These are phyloP conservation scores for Corrigiola litoralis DNA, from an alignment of 179 eudicot genomes.

Conservation along the genomic window DNA sequence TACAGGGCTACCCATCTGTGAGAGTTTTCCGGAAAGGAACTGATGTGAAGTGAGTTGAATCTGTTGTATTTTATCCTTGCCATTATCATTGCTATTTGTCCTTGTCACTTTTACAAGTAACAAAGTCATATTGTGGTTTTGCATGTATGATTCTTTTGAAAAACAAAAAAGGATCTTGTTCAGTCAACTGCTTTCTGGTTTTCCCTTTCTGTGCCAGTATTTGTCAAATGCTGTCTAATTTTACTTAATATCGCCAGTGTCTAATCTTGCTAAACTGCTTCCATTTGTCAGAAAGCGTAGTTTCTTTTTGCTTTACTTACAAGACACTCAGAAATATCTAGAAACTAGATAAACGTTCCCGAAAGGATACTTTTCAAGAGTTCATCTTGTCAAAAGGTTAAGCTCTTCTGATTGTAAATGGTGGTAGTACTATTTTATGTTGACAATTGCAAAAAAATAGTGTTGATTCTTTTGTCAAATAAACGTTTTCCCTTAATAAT, in stretches of 20 bases:
- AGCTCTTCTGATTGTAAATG: too few relatives aligned
- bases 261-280: too few relatives aligned
- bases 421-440: too few relatives aligned
- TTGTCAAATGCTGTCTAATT: too few relatives aligned
- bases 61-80: conserved; percentile 1
- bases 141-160: background rate
- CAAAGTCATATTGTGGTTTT: background rate
- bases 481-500: background rate
- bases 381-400: too few relatives aligned
- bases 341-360: background rate
- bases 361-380: too few relatives aligned
- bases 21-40: conserved; percentile 93
- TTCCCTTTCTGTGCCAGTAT: background rate
- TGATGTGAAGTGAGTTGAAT: conserved; percentile 55
- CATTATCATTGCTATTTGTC: too few relatives aligned
- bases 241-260: too few relatives aligned
- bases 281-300: too few relatives aligned
- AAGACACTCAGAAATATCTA: background rate
- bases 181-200: background rate
- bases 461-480: background rate
- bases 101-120: too few relatives aligned
- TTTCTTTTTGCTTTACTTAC: background rate
- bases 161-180: background rate
- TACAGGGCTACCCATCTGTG: conserved; percentile 95
- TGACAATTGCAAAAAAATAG: too few relatives aligned